Percentiles rank a stretch among this genome's conserved stretches.
phyloP scores from a whole-genome alignment of 2,329 filamentous ascomycete species.

The Endothia cerciana region DNA sequence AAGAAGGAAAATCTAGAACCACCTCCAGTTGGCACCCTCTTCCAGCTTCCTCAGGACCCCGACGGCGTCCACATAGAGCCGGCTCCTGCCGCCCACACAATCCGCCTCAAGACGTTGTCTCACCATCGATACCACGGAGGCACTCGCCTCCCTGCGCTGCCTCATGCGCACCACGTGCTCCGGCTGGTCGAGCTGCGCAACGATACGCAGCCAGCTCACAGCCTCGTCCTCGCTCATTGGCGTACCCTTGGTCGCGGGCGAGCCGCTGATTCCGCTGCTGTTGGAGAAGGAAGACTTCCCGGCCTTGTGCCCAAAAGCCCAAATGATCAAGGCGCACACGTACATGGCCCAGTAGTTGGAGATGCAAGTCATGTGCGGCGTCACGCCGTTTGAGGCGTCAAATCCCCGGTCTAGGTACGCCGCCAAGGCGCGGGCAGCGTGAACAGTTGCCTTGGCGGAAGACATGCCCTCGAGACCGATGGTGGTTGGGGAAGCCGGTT shows the following conservation, averaged over 20 bases:
- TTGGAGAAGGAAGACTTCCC: slow-evolving; percentile 20
- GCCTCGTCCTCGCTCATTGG: slow-evolving; percentile 35
- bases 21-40: slow-evolving; percentile 46
- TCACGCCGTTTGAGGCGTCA: slow-evolving; percentile 15
- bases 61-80: slow-evolving; percentile 57
- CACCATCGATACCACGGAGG: slow-evolving; percentile 53
- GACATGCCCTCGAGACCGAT: slow-evolving; percentile 37
- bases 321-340: slow-evolving; percentile 61
- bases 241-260: slow-evolving; percentile 32
- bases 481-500: slow-evolving; percentile 13
- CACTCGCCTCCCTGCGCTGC: slow-evolving; percentile 46
- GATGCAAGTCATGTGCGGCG: slow-evolving; percentile 42
- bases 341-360: slow-evolving; percentile 61
- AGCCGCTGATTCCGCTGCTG: slow-evolving; percentile 27
- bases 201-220: slow-evolving; percentile 44
- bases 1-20: slow-evolving; percentile 41
- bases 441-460: slow-evolving; percentile 51
- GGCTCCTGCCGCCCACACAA: slow-evolving; percentile 51
- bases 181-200: slow-evolving; percentile 44
- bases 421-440: slow-evolving; percentile 57
- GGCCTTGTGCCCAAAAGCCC: slow-evolving; percentile 54
- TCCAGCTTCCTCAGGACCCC: slow-evolving; percentile 57
- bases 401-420: slow-evolving; percentile 43
- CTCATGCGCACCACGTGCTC: slow-evolving; percentile 44
- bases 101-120: slow-evolving; percentile 52